Evolutionary conservation across 1,284 basidiomycete genomes (phyloP).

Genomic region (Austropuccinia psidii): DNA sequence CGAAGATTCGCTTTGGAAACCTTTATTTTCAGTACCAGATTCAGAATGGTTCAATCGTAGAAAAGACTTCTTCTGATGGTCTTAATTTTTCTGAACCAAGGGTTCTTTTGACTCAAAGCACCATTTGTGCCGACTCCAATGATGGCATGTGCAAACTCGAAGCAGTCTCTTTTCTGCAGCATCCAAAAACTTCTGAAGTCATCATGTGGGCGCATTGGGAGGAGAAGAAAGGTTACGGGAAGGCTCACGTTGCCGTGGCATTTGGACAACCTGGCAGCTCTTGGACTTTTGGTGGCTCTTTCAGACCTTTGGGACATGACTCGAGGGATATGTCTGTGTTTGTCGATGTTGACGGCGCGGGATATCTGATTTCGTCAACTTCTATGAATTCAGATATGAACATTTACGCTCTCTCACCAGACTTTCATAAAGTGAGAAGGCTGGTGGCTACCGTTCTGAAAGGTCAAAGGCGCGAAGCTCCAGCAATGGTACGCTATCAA

Average conservation of each 20-base stretch:
- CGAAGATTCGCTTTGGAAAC: not conserved
- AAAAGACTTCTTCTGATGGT: not conserved
- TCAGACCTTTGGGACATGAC: not conserved
- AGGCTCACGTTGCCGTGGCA: not conserved
- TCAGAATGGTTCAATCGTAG: not conserved
- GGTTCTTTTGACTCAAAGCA: not conserved
- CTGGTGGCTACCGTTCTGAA: constrained; percentile 1
- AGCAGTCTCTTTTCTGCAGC: not conserved
- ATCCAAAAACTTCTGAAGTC: not conserved
- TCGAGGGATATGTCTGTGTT: not conserved
- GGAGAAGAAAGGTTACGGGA: not conserved
- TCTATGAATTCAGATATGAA: not conserved
- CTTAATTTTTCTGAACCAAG: not conserved
- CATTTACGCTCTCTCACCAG: not conserved
- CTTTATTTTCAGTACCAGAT: not conserved
- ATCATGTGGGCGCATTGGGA: constrained; percentile 18
- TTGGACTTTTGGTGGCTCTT: not conserved
- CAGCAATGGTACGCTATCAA: not conserved
- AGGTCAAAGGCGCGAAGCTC: not conserved
- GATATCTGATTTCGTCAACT: constrained; percentile 6
- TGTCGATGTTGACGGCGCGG: not conserved
- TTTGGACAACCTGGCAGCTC: not conserved
- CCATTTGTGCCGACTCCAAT: not conserved
- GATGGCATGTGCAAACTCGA: not conserved
- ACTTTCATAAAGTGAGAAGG: not conserved